phyloP scores from a whole-genome alignment of 257 asterid genomes.

The Leptodermis oblonga region DNA sequence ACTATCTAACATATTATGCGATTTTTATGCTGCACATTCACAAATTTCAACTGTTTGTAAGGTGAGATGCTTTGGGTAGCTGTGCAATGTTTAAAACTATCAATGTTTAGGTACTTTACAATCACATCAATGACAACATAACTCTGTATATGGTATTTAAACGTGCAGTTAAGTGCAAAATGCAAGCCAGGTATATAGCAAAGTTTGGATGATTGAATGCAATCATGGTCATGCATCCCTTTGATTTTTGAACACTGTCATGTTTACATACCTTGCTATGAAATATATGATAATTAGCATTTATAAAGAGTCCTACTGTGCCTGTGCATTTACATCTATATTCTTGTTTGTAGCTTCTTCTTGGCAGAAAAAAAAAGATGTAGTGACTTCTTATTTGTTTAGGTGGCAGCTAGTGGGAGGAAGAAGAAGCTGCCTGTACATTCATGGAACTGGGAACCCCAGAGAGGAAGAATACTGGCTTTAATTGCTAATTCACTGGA shows the following conservation, averaged over 20 bases:
- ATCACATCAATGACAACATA: neutral
- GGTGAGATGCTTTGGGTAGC: too few species aligned
- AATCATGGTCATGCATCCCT: neutral
- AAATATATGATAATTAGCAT: neutral
- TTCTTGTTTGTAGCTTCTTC: neutral
- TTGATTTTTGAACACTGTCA: neutral
- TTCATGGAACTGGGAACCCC: constrained; percentile 88
- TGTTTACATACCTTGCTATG: neutral
- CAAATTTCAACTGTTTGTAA: neutral
- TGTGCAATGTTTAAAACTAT: neutral
- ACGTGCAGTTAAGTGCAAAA: neutral
- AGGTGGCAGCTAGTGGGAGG: constrained; percentile 64
- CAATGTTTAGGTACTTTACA: neutral
- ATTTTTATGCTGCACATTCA: neutral
- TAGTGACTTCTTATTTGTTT: neutral
- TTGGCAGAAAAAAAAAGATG: too few species aligned
- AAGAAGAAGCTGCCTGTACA: constrained; percentile 65
- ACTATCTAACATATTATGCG: neutral
- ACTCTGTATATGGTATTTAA: neutral
- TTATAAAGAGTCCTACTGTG: neutral
- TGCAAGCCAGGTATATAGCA: neutral
- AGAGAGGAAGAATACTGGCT: constrained; percentile 66
- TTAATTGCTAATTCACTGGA: constrained; percentile 84
- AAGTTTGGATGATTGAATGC: neutral
- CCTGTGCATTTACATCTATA: neutral